Conservation (phyloP, 768 basidiomycete genomes). For the Pleurotus ostreatus region DNA sequence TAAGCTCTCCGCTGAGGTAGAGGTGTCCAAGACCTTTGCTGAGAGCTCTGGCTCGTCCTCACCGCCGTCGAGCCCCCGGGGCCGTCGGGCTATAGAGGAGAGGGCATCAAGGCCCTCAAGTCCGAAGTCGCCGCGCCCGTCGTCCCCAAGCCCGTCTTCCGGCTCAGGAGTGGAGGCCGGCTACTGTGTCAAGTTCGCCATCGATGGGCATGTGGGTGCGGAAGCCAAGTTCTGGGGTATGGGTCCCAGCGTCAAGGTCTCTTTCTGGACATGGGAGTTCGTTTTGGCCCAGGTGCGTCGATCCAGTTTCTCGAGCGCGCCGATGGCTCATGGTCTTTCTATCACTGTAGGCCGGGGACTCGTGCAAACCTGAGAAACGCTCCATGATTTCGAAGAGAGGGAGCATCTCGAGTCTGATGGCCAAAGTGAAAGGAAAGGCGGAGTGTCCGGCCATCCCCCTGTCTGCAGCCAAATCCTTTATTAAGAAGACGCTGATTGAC, state of each 20-base stretch:
- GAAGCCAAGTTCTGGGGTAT: background rate
- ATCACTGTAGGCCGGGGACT: background rate
- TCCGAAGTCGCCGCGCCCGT: background rate
- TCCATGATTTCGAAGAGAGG: too few species aligned
- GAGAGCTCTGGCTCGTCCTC: background rate
- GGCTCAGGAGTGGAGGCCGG: background rate
- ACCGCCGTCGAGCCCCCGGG: background rate
- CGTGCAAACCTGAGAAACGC: background rate
- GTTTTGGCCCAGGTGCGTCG: background rate
- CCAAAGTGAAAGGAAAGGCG: background rate
- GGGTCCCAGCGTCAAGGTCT: background rate
- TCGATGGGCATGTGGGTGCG: background rate
- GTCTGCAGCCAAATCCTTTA: background rate
- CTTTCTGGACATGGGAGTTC: conserved; percentile 1
- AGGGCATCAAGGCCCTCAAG: background rate
- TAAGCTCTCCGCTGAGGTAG: background rate
- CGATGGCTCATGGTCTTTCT: background rate
- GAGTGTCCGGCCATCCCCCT: background rate
- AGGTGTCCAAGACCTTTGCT: background rate
- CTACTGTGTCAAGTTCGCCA: background rate
- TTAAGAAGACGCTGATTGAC: background rate
- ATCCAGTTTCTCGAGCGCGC: background rate
- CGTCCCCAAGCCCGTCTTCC: background rate
- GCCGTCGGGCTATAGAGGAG: background rate
- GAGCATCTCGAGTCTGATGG: background rate